Base-by-base conservation (phyloP, 129 eudicot genomes). In the Flaveria brownii region DNA sequence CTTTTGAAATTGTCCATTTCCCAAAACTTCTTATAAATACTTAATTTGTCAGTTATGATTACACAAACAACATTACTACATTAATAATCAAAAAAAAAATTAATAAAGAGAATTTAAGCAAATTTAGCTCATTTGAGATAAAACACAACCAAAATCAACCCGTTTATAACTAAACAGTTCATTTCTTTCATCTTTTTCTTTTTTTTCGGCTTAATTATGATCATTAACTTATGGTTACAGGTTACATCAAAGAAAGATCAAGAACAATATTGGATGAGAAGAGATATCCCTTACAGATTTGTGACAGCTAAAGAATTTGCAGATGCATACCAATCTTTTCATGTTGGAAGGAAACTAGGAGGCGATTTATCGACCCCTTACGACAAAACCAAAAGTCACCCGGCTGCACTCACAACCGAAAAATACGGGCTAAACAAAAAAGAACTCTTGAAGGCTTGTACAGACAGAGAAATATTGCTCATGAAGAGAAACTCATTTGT, bases 181-280 rank as follows among this genome's bases (percentile, higher is more conserved):
- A 67, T 28, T 28, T 50, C 15, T 43, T 25, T 25, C 14, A 41
- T 45, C 5, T 70, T 46, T 25, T 50, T 30, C 16, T n/a, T 26
- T 56, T 9, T 77, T 43, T 23, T 26, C 11, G 33, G 30, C 12
- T 25, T 68, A 45, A 13, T 70, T 30, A 52, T 56, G 46, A 25
- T 20, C 22, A 20, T 10, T 62, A 57, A 74, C 18, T 63, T 51
- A 28, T 39, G 62, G 41, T 70, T 78, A 16, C 69, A 89, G 96
- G 91, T 89, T 70, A 89, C 96, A 10, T 89, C 96, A 60, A 89
- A 82, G 86, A 90, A 83, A 85, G 96, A 90, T 79, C 96, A 90
- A 76, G 20, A 70, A 47, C 96, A 90, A 49, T 90, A 87, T 68
- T 87, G 96, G 96, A 68, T 62, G n/a, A 68, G 74, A 42, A 79